Conservation (phyloP, 306 rosid species). For the Begonia loranthoides region DNA sequence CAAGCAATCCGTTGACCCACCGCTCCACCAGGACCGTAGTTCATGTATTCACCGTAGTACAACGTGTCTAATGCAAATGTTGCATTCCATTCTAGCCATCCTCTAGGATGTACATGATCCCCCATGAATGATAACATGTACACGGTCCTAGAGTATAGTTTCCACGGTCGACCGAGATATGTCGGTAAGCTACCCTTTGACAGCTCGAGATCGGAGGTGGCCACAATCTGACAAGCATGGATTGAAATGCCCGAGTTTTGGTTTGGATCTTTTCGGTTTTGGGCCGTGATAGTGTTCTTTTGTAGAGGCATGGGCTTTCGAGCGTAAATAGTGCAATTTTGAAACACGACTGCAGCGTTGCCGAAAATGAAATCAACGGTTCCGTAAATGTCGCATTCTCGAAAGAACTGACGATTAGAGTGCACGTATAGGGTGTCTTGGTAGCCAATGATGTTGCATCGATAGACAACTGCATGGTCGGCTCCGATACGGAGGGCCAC, state of each 20-base stretch:
- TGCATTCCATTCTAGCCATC: slow-evolving; percentile 88
- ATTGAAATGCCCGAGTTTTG: slow-evolving; percentile 94
- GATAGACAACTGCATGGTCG: slow-evolving; percentile 79
- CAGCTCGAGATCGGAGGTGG: slow-evolving; percentile 40
- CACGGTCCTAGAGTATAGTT: slow-evolving; percentile 60
- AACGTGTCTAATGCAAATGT: slow-evolving; percentile 47
- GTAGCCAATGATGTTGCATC: slow-evolving; percentile 58
- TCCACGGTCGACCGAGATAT: slow-evolving; percentile 93
- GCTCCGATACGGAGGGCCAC: slow-evolving; percentile 91
- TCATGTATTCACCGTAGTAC: slow-evolving; percentile 96
- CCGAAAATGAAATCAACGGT: slow-evolving; percentile 89
- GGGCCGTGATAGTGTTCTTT: slow-evolving; percentile 82
- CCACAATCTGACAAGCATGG: slow-evolving; percentile 51
- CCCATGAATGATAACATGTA: slow-evolving; percentile 66
- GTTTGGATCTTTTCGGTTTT: slow-evolving; percentile 86
- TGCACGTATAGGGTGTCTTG: slow-evolving; percentile 86
- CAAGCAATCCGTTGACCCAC: slow-evolving; percentile 57
- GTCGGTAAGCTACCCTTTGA: slow-evolving; percentile 36
- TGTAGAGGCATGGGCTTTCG: slow-evolving; percentile 70
- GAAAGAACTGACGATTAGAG: slow-evolving; percentile 77
- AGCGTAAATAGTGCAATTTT: slow-evolving; percentile 56
- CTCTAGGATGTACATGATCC: slow-evolving; percentile 62
- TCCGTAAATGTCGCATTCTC: slow-evolving; percentile 72
- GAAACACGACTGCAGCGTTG: slow-evolving; percentile 88
- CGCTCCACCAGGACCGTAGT: slow-evolving; percentile 81